phyloP scores from a whole-genome alignment of 1,284 basidiomycete genomes.

The Cerioporus squamosus region DNA sequence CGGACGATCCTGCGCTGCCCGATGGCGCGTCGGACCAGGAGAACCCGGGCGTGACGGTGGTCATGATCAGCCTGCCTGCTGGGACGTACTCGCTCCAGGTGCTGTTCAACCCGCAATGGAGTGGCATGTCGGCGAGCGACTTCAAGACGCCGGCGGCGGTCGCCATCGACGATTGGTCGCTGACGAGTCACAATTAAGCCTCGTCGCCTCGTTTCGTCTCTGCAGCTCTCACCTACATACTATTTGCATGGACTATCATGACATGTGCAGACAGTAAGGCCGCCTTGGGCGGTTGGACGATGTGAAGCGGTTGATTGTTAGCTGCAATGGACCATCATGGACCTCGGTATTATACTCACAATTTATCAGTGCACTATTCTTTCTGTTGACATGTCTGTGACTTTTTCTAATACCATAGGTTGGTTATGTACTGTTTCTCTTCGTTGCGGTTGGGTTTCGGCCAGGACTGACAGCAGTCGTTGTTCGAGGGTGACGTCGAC shows the following conservation, averaged over 20 bases:
- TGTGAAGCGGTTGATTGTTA: neutral
- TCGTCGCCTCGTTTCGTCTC: neutral
- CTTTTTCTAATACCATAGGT: neutral
- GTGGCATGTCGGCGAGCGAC: slow-evolving; percentile 57
- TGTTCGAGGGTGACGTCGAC: too few species aligned
- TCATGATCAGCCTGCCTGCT: slow-evolving; percentile 75
- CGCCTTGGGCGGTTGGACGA: neutral
- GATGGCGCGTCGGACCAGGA: slow-evolving; percentile 60
- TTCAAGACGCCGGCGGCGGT: slow-evolving; percentile 73
- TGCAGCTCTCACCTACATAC: too few species aligned
- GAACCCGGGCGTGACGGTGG: slow-evolving; percentile 82
- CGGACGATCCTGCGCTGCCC: slow-evolving; percentile 67
- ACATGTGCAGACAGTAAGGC: neutral
- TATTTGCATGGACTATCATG: too few species aligned
- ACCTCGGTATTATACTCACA: neutral
- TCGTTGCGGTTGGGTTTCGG: neutral
- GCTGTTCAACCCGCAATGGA: slow-evolving; percentile 87
- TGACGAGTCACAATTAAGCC: slow-evolving; percentile 64
- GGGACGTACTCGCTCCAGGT: slow-evolving; percentile 77
- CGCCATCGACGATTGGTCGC: slow-evolving; percentile 68
- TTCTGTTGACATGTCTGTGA: neutral
- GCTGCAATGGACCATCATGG: neutral
- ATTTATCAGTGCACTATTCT: neutral
- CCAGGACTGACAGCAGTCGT: neutral
- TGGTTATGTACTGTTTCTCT: neutral